A percentile compares a stretch with the other conserved stretches of the same genome.
Evolutionary conservation across 1,284 basidiomycete species (phyloP).

Genomic region (Kalmanozyma brasiliensis): DNA sequence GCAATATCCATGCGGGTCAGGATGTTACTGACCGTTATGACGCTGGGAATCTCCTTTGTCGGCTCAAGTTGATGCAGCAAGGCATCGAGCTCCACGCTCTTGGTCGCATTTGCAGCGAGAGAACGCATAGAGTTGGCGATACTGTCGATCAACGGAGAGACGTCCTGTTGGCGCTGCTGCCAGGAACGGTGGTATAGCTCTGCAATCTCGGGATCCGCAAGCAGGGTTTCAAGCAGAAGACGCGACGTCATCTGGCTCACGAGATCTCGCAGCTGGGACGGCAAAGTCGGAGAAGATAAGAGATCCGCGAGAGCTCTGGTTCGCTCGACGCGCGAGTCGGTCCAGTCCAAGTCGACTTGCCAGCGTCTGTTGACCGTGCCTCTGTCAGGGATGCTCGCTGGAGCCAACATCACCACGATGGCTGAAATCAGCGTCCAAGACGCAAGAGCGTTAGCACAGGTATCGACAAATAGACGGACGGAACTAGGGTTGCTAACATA

Average conservation of each 20-base stretch:
- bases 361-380: not conserved
- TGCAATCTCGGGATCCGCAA: constrained; percentile 7
- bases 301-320: not conserved
- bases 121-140: constrained; percentile 22
- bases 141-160: constrained; percentile 14
- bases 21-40: constrained; percentile 9
- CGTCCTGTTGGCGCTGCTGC: constrained; percentile 19
- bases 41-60: constrained; percentile 2
- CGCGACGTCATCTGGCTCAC: constrained; percentile 20
- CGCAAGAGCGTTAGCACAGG: not conserved
- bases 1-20: constrained; percentile 11
- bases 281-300: not conserved
- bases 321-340: constrained; percentile 1
- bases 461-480: no score
- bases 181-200: constrained; percentile 21
- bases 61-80: constrained; percentile 1
- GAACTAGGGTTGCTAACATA: no score
- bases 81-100: not conserved
- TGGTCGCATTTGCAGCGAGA: constrained; percentile 2
- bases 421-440: not conserved
- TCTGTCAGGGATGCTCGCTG: not conserved
- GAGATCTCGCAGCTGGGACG: constrained; percentile 12
- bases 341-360: constrained; percentile 18
- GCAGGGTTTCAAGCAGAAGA: constrained; percentile 15
- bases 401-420: constrained; percentile 8